phyloP scores from a whole-genome alignment of 495 filamentous ascomycete genomes.

The Cladorrhinum samala region DNA sequence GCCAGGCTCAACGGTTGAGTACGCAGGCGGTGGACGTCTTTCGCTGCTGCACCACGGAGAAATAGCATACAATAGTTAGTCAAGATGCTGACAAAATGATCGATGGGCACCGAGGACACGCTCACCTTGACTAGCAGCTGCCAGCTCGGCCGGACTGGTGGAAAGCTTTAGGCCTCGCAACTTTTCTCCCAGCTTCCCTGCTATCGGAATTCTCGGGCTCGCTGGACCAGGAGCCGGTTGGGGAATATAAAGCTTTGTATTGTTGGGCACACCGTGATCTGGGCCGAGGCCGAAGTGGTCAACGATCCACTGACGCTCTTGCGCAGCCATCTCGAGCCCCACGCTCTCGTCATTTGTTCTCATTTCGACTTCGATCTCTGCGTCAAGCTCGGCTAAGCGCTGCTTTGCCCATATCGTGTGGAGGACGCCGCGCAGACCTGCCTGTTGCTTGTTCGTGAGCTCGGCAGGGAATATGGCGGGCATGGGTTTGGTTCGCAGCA shows the following conservation, averaged over 20 bases:
- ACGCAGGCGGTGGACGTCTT: conserved; percentile 5
- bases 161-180: conserved; percentile 68
- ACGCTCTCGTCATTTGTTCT: conserved; percentile 66
- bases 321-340: conserved; percentile 70
- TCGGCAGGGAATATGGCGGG: conserved; percentile 76
- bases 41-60: background rate
- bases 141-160: conserved; percentile 58
- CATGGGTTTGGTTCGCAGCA: conserved; percentile 59
- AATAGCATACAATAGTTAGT: too few relatives aligned
- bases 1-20: conserved; percentile 3
- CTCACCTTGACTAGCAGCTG: conserved; percentile 42
- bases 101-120: too few relatives aligned
- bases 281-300: conserved; percentile 62
- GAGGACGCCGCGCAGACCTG: conserved; percentile 70
- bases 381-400: conserved; percentile 61
- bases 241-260: conserved; percentile 23
- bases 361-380: conserved; percentile 61
- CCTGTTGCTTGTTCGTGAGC: conserved; percentile 55
- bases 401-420: conserved; percentile 81
- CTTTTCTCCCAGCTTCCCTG: conserved; percentile 66
- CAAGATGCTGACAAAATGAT: too few relatives aligned
- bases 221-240: conserved; percentile 27
- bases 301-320: conserved; percentile 78
- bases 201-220: conserved; percentile 56
- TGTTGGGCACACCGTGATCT: conserved; percentile 20